Evolutionary conservation across 768 basidiomycete genomes (phyloP), one percentile per base, ranked within the genome.

Genomic region (Termitomyces heimii): DNA sequence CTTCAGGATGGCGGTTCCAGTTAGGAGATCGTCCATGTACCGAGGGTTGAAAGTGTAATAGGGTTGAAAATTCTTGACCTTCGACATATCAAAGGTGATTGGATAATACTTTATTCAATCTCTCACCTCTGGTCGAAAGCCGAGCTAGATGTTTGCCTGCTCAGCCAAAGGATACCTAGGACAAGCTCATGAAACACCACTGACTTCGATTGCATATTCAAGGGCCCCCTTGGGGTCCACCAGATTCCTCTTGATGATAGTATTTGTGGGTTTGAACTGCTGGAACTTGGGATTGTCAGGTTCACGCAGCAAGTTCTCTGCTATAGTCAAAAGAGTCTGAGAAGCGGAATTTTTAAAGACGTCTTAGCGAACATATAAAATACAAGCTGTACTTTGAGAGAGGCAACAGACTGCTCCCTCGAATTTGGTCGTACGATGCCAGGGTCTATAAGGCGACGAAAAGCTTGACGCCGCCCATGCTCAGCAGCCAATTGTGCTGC

Each of bases 151-250:
- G 44, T 45, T 60, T 57, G 45, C 54, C 12, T 45, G 53, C 60
- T 63, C 51, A 61, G 43, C 48, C 47, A 51, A 42, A 39, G 24
- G 22, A 52, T 43, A 56, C 50, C 5, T 20, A 47, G 4, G 49
- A 29, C 53, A 52, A 54, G 31, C 14, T 52, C 28, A 53, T 50
- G 22, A 20, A 20, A 52, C 10, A 29, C 18, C 42, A 77, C 87
- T 70, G 31, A 89, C 91, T 65, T 82, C 88, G 42, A 89, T 76
- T 0, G 88, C 89, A 72, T 88, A 93, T 67, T 94, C 91, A 39
- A 94, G 71, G 0, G 88, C 78, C 3, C 91, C 88, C 73, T 86
- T 82, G 14, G 83, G 83, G 40, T 90, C 80, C 16, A 94, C 78
- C 31, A 93, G 67, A 59, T 82, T 72, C 16, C 79, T 76, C 72